Percentiles rank a stretch among this genome's conserved stretches.
phyloP scores from a whole-genome alignment of 1,284 basidiomycete genomes.

The Cryptococcus deneoformans region DNA sequence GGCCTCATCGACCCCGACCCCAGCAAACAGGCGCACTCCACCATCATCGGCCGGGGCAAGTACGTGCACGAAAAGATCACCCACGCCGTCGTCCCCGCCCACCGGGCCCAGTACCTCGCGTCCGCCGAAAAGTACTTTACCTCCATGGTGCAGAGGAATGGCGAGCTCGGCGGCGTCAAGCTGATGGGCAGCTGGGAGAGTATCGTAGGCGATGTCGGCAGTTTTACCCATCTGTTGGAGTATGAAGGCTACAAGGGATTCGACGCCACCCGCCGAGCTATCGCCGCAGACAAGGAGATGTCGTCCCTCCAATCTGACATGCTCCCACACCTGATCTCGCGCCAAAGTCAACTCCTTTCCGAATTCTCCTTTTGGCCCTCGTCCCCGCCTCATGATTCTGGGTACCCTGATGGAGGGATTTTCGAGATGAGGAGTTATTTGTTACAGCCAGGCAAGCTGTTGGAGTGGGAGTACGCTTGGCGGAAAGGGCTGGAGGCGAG shows the following conservation, averaged over 20 bases:
- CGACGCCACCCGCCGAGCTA: constrained; percentile 51
- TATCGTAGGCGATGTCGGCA: constrained; percentile 77
- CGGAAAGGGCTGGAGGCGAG: constrained; percentile 83
- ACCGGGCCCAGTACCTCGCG: constrained; percentile 73
- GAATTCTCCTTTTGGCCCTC: constrained; percentile 95
- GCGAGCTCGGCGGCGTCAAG: constrained; percentile 68
- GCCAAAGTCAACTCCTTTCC: constrained; percentile 75
- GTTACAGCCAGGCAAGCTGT: constrained; percentile 68
- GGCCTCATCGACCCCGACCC: constrained; percentile 63
- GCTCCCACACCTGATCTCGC: constrained; percentile 66
- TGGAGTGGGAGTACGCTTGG: constrained; percentile 95
- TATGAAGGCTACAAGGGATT: constrained; percentile 85
- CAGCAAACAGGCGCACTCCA: constrained; percentile 62
- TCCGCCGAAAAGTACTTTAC: constrained; percentile 80
- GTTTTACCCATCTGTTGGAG: constrained; percentile 71
- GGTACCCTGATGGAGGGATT: constrained; percentile 65
- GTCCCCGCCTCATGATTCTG: constrained; percentile 67
- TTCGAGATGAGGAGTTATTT: constrained; percentile 85
- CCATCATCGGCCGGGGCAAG: constrained; percentile 78
- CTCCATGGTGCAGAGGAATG: constrained; percentile 60
- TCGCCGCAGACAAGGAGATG: constrained; percentile 16
- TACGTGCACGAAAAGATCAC: constrained; percentile 78
- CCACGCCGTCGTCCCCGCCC: constrained; percentile 77
- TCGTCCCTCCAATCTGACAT: constrained; percentile 50
- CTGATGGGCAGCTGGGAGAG: constrained; percentile 88